Percentiles rank a stretch among this genome's conserved stretches.
Conservation (phyloP, 1,284 basidiomycete genomes). For the Amylostereum chailletii region DNA sequence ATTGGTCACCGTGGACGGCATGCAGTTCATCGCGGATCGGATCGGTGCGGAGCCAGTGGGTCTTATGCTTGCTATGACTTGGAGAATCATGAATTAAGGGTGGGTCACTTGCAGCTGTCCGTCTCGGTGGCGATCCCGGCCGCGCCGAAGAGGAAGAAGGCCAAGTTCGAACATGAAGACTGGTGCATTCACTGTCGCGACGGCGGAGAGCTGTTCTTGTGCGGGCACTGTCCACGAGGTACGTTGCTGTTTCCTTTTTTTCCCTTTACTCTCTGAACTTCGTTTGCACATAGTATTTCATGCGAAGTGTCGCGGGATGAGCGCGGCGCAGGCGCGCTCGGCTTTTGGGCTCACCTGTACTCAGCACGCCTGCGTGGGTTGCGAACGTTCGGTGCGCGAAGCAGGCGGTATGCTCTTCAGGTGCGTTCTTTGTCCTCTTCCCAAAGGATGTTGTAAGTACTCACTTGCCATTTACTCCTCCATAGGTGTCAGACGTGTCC, state of each 20-base stretch:
- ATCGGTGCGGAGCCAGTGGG: conserved; percentile 23
- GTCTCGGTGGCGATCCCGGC: too few relatives aligned
- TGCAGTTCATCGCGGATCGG: conserved; percentile 30
- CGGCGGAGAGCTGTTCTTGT: conserved; percentile 44
- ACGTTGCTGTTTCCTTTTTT: conserved; percentile 6
- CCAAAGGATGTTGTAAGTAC: not conserved
- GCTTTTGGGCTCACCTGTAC: conserved; percentile 25
- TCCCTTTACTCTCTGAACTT: not conserved
- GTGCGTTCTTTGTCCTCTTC: conserved; percentile 17
- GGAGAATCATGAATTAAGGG: not conserved
- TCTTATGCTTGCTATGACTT: not conserved
- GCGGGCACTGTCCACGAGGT: conserved; percentile 46
- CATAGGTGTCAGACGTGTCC: conserved; percentile 50
- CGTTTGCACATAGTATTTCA: conserved; percentile 37
- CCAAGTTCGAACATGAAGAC: conserved; percentile 39
- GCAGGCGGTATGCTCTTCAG: conserved; percentile 45
- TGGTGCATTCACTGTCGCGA: conserved; percentile 52
- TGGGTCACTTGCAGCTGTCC: not conserved
- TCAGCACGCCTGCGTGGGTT: conserved; percentile 38
- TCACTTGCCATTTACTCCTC: not conserved
- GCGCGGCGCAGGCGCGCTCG: conserved; percentile 18
- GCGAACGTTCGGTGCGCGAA: conserved; percentile 34
- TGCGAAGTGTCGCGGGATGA: conserved; percentile 32
- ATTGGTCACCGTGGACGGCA: conserved; percentile 35
- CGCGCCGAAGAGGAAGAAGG: conserved; percentile 20